Evolutionary conservation across 805 yeast genomes (phyloP).

Genomic region (Dipodascus albidus): DNA sequence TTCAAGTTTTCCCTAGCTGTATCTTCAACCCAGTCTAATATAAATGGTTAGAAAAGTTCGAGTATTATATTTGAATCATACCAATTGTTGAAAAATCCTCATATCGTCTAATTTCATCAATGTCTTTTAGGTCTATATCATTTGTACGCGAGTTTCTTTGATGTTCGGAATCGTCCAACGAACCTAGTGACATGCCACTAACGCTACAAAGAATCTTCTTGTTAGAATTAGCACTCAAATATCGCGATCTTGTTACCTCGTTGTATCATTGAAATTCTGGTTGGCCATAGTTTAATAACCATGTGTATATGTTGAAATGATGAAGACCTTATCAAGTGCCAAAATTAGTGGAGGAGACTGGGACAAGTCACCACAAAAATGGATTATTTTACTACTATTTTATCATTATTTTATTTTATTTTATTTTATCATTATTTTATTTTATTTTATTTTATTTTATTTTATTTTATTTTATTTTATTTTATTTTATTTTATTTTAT

Average conservation of each 20-base stretch:
- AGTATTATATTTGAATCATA: neutral
- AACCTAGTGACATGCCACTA: neutral
- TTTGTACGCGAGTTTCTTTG: neutral
- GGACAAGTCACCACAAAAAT: neutral
- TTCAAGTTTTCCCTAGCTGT: constrained; percentile 25
- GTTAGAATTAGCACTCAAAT: neutral
- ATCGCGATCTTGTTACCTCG: neutral
- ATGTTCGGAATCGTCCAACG: neutral
- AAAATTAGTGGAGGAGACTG: neutral
- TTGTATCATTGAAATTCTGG: neutral
- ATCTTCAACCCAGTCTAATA: constrained; percentile 51
- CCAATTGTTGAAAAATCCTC: constrained; percentile 34
- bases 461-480: too few relatives aligned
- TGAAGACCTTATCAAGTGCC: neutral
- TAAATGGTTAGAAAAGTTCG: constrained; percentile 13
- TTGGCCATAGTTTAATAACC: neutral
- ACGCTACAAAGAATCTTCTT: neutral
- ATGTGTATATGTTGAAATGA: neutral
- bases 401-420: too few relatives aligned
- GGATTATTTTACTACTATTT: too few relatives aligned
- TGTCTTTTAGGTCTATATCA: constrained; percentile 4
- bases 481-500: too few relatives aligned
- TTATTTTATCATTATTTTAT: too few relatives aligned
- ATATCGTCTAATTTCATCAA: constrained; percentile 33
- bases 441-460: too few relatives aligned